Base-by-base conservation (phyloP, 805 yeast genomes). In the Starmerella stellata region DNA sequence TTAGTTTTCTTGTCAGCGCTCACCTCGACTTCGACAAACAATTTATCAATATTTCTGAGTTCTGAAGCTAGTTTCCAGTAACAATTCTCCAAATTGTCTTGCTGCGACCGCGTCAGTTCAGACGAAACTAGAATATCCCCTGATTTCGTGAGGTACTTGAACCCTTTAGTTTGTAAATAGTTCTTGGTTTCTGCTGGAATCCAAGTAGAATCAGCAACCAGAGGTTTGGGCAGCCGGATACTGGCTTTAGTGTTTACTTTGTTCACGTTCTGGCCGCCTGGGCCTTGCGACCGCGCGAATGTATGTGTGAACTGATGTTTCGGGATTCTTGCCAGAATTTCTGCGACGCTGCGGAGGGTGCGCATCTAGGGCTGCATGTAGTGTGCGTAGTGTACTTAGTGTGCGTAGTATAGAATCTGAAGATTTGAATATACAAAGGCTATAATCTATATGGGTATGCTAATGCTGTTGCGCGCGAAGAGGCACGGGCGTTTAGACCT, bases 181-280 rank as follows among this genome's bases (percentile, higher is more conserved):
- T 47, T 43, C 37, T 64, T 55, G 2, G 75, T 58, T 4, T 65
- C 64, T 4, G 39, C 43, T 1, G 90, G 87, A 3, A 78, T 64
- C 83, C 85, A 77, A 4, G 50, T 42, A 1, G 68, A 66, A 1
- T 50, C 45, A 2, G 11, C n/a, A 25, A 25, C 14, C 11, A 25
- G 14, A 13, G n/a, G n/a, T 25, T 25, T 25, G 5, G 53, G 56
- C 40, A 75, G 49, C 4, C 69, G 59, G 16, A 80, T 52, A 0
- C 80, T 74, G 5, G 83, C 80, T 49, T 79, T 75, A 1, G 78
- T 66, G 23, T 61, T 64, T 40, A 59, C 63, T 48, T 80, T 80
- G 55, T 80, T 80, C 9, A 81, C 92, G 51, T 81, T 76, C 48
- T 80, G 93, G 0, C 93, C 93, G 1, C 93, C 93, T 0, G 93